Evolutionary conservation across 139 green algal species (phyloP), one percentile per base, ranked within the genome.

Genomic region (Chlamydomonas sp.): DNA sequence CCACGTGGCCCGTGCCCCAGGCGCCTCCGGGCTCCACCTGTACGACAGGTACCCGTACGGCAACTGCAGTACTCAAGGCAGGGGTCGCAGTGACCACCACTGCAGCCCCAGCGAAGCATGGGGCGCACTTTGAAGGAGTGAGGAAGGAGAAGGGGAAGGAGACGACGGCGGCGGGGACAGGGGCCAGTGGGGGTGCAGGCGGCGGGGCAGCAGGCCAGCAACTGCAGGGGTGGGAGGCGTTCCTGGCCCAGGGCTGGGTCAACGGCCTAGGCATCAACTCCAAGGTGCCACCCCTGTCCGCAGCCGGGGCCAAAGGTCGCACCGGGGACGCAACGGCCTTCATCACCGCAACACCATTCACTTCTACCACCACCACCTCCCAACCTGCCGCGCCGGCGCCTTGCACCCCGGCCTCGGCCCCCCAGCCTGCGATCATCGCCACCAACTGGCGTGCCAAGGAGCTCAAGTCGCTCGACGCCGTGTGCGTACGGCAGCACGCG

Each of bases 381-480:
- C 31, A 49, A 49, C n/a, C 5, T 20, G 71, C 20, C 20, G 17
- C 12, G 20, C 71, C 71, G 20, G 18, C 9, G 18, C 71, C 71
- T 12, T 18, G 6, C 77, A 57, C 63, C 20, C 10, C 17, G 20
- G 64, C 63, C 14, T 16, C 5, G 78, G 3, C 49, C 66, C 4
- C 49, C 2, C 3, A 18, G 58, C 7, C 71, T 17, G 15, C 12
- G 64, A 64, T 17, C 20, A 3, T 14, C 2, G 9, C 75, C 31
- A 88, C 84, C 57, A 88, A 80, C 75, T 88, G 84, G 84, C 63
- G 84, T 2, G 75, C 75, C 57, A 66, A 68, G 16, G 0, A 69
- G 58, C 75, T 57, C 3, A 68, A 64, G 20, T 57, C 57, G 3
- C 16, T 83, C 5, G 84, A 88, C 16, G 84, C 74, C 0, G 69